Evolutionary conservation across 352 stramenopile species (phyloP), one percentile per base, ranked within the genome.

Genomic region (Pythium dissotocum): DNA sequence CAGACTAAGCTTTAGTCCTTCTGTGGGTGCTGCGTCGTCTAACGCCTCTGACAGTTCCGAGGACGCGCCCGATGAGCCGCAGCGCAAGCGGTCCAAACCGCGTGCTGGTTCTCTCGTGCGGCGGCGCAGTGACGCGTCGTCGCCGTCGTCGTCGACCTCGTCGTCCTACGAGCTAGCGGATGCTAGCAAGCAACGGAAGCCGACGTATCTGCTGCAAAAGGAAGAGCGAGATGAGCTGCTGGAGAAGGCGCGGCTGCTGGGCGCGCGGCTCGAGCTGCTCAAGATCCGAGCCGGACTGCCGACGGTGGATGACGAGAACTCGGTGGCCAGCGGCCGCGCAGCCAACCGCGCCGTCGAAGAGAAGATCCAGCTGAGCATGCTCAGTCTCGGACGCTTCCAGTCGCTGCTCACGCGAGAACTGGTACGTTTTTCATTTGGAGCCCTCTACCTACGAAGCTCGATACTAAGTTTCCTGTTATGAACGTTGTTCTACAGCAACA

Each of bases 211-310:
- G 33, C 30, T 70, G 3, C 64, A 65, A 57, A 70, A 75, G 68
- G 57, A 71, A 57, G 68, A 71, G 49, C 62, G 63, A 26, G 68
- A 70, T 6, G 35, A 42, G 13, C 58, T 71, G 4, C 18, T 67
- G 3, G 51, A 75, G 14, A n/a, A 75, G 14, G 56, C 56, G 35
- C 56, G 44, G 4, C 28, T 61, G 38, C 62, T 74, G 5, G 57
- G 63, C n/a, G 26, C 63, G 28, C 61, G 55, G n/a, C 52, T 74
- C 33, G 67, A 74, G 36, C 21, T 65, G 51, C 67, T 74, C 61
- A 65, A 69, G 62, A 40, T 70, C 26, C 40, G 49, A 4, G 62
- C 63, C 1, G 67, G 67, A 13, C 38, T 72, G 44, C 66, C 66
- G 10, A 72, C 66, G 9, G 53, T 67, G 1, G 18, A 72, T 30